Base-by-base conservation (phyloP, 352 stramenopile species). In the Aphanomyces euteiches region DNA sequence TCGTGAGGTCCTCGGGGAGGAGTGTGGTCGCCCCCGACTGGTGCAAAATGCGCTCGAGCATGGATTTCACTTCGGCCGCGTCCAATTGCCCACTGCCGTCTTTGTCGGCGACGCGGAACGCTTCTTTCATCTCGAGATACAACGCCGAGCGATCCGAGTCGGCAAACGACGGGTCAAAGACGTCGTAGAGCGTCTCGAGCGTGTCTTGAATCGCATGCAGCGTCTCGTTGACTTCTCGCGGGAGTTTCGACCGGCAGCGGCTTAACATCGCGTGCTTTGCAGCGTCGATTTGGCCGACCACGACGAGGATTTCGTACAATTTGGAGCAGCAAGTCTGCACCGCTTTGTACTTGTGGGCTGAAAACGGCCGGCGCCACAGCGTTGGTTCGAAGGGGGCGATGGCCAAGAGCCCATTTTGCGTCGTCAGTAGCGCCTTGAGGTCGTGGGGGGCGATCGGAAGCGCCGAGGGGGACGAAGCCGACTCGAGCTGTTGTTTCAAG, bases 91-190 rank as follows among this genome's bases (percentile, higher is more conserved):
- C 86, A 38, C 83, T 92, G 69, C 86, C 88, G 50, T 93, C 86
- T 58, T 82, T 87, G 69, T 93, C 86, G 0, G 83, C 86, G 1
- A 90, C 65, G 12, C 86, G 81, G 72, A 93, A 93, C 0, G 86
- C 86, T 57, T 93, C 84, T 61, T 93, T 93, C 78, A 93, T 93
- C 72, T 93, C 84, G 84, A 93, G 90, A 73, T 91, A 93, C 64
- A 93, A 74, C 15, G 86, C 86, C 0, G 86, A 92, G 54, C 92
- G 82, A 21, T 93, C 86, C 28, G 82, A 78, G 43, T 93, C 82
- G 0, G 86, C 82, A 72, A 91, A 93, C 2, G 77, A 75, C 13
- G 92, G 82, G 37, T 83, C 76, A 57, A 93, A 93, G 4, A 93
- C 74, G 72, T 84, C 79, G 45, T 89, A 72, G 39, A 93, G 71